Evolutionary conservation across 805 yeast genomes (phyloP), one percentile per base, ranked within the genome.

Genomic region (Yarrowia osloensis): DNA sequence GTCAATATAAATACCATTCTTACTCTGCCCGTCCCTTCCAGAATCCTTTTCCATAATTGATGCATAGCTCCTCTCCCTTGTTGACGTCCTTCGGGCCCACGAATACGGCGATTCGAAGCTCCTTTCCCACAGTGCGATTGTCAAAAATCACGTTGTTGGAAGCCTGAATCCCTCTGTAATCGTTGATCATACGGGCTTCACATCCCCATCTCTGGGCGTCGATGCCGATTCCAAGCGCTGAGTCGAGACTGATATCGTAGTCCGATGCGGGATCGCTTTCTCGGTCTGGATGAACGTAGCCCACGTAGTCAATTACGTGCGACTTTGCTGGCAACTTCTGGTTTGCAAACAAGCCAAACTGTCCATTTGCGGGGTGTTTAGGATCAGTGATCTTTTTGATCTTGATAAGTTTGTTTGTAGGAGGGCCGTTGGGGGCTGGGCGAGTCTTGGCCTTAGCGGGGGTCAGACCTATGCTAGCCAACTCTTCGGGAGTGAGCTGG

Each of bases 21-120:
- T 17, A 40, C 7, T 19, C 46, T 11, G 44, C n/a, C 19, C 71
- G 22, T 1, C 65, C 69, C 28, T 69, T 68, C 73, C 72, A 71
- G 33, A 71, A 71, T 15, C 72, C 73, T 29, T 71, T 70, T 15
- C 73, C 73, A 52, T 71, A 71, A 66, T 69, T 70, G n/a, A 71
- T 65, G 33, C 70, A 70, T 17, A 71, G 44, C 59, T 71, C 73
- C 2, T 67, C 69, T 49, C 72, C 71, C 35, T 69, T 69, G 33
- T 40, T 42, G 15, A 71, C 67, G 19, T 67, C 70, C 35, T 68
- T 47, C 28, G 69, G 68, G 8, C 66, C 65, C 42, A 69, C 71
- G 42, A 54, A 70, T 2, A 71, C 68, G 13, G 71, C 71, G 2
- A 71, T 69, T 9, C 70, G 55, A 19, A 71, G 67, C 61, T 70